Conservation (phyloP, 306 rosid genomes). For the Quercus berberidifolia region DNA sequence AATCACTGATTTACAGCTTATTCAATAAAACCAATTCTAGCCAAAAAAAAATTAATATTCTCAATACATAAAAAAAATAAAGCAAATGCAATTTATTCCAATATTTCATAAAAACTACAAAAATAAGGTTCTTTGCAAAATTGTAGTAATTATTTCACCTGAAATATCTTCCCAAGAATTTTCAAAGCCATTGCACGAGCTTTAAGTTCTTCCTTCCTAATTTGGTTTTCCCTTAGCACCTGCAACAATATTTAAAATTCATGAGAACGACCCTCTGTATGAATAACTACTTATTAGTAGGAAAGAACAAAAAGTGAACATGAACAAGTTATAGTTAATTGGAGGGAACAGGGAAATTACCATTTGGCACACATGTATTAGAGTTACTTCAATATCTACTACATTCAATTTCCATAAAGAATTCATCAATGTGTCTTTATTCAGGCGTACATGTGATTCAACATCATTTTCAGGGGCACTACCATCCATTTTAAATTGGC, state of each 20-base stretch:
- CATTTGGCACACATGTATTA: slow-evolving; percentile 86
- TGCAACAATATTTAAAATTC: slow-evolving; percentile 25
- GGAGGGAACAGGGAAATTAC: slow-evolving; percentile 38
- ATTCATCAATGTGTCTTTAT: slow-evolving; percentile 73
- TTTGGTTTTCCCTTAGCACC: slow-evolving; percentile 73
- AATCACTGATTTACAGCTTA: not conserved
- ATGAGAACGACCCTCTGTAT: slow-evolving; percentile 2
- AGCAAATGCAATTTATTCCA: not conserved
- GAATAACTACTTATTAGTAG: not conserved
- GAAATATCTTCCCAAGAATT: slow-evolving; percentile 78
- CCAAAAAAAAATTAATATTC: not conserved
- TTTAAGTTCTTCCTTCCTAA: slow-evolving; percentile 76
- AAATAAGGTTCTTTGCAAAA: not conserved
- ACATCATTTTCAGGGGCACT: slow-evolving; percentile 47
- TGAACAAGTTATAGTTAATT: not conserved
- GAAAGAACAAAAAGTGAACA: not conserved
- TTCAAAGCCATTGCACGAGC: slow-evolving; percentile 80
- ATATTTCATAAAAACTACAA: not conserved
- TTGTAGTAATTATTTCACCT: slow-evolving; percentile 39
- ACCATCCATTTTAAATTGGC: slow-evolving; percentile 61
- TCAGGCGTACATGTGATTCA: slow-evolving; percentile 64
- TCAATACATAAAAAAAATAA: not conserved
- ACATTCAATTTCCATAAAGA: slow-evolving; percentile 96
- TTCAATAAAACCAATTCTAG: not conserved
- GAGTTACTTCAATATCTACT: slow-evolving; percentile 91